These are phyloP conservation scores for Xerocomellus dryophilus DNA, from an alignment of 768 basidiomycete species.

Conservation along the genomic window DNA sequence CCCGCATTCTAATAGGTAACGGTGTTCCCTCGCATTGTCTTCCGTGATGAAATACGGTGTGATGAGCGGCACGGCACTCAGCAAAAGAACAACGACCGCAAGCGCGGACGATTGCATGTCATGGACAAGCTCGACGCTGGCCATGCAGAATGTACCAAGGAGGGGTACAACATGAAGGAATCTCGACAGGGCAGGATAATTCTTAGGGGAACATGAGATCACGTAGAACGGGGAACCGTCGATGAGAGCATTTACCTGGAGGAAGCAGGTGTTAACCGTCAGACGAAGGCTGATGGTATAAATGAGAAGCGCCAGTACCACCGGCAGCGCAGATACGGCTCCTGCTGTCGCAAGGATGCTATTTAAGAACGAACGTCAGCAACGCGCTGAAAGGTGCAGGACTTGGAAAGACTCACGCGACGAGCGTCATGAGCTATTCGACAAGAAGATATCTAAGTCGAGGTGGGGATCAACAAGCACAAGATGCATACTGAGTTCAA, in stretches of 20 bases:
- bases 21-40: not conserved
- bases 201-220: not conserved
- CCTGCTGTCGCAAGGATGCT: conserved; percentile 17
- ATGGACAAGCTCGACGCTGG: conserved; percentile 5
- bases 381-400: not conserved
- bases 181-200: not conserved
- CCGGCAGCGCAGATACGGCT: conserved; percentile 1
- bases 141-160: conserved; percentile 13
- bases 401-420: conserved; percentile 6
- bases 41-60: not conserved
- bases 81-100: conserved; percentile 3
- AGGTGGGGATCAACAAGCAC: not conserved
- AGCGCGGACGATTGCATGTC: conserved; percentile 6
- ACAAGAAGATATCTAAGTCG: not conserved
- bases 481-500: conserved; percentile 14
- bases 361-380: not conserved
- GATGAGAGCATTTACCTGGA: not conserved
- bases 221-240: not conserved
- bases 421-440: conserved; percentile 13
- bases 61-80: conserved; percentile 10
- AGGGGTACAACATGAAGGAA: conserved; percentile 15
- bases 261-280: conserved; percentile 1
- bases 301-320: conserved; percentile 15
- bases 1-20: not conserved
- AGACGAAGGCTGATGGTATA: conserved; percentile 19